These are phyloP conservation scores for Syzygium aqueum DNA, from an alignment of 345 rosid species.

Conservation along the genomic window DNA sequence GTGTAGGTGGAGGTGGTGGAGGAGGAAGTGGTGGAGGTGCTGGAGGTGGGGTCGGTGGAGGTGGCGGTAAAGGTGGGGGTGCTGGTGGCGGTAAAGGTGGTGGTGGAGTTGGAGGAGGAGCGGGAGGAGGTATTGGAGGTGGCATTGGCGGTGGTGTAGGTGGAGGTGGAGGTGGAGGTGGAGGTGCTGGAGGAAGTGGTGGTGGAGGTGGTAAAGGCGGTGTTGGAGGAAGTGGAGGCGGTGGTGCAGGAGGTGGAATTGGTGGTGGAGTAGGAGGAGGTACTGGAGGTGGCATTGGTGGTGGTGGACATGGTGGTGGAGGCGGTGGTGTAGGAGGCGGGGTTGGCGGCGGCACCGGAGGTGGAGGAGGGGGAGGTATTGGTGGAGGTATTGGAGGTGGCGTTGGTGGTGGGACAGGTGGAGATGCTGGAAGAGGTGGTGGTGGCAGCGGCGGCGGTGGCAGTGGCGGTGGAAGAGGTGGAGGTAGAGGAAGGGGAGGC, in stretches of 20 bases:
- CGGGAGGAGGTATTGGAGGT: background rate
- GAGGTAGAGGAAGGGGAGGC: background rate
- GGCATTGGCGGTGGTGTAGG: background rate
- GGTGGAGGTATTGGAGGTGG: conserved; percentile 3
- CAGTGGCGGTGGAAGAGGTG: background rate
- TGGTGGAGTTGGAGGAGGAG: background rate
- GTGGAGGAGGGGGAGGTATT: background rate
- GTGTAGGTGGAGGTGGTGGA: background rate
- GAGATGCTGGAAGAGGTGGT: background rate
- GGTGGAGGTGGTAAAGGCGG: background rate
- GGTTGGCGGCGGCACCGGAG: background rate
- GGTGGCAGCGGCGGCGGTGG: background rate
- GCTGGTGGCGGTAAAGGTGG: background rate
- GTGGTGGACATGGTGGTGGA: background rate
- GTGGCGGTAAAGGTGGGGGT: background rate
- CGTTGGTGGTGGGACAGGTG: conserved; percentile 1
- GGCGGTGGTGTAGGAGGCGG: background rate
- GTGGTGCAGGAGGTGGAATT: background rate
- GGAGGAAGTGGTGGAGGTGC: background rate
- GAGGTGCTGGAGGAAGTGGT: background rate
- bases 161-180: background rate
- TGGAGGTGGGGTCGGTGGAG: background rate
- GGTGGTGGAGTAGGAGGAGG: background rate
- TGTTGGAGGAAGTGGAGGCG: background rate
- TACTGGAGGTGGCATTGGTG: background rate